Evolutionary conservation across 805 yeast genomes (phyloP).

Genomic region (Schwanniomyces occidentalis): DNA sequence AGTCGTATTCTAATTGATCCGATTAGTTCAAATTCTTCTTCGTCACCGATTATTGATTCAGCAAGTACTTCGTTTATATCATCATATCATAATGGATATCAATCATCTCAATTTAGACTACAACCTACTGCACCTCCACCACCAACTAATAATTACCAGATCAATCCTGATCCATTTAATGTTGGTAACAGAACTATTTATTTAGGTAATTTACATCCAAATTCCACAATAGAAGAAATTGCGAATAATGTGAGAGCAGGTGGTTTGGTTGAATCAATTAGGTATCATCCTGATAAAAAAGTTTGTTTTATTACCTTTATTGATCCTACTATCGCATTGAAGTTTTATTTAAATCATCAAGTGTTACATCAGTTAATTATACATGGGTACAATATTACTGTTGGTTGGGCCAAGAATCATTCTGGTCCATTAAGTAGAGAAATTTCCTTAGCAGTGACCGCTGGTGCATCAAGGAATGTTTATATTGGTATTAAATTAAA

Average conservation of each 20-base stretch:
- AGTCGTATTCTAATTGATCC: constrained; percentile 4
- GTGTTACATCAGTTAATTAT: constrained; percentile 56
- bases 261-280: constrained; percentile 66
- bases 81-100: constrained; percentile 3
- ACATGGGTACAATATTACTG: constrained; percentile 60
- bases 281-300: constrained; percentile 49
- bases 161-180: constrained; percentile 31
- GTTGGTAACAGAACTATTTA: constrained; percentile 67
- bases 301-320: constrained; percentile 72
- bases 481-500: constrained; percentile 61
- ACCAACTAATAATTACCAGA: constrained; percentile 10
- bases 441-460: constrained; percentile 62
- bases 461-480: constrained; percentile 76
- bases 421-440: constrained; percentile 61
- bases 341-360: constrained; percentile 61
- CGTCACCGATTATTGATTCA: constrained; percentile 9
- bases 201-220: constrained; percentile 64
- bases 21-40: no score
- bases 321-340: constrained; percentile 62
- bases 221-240: constrained; percentile 67
- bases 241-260: constrained; percentile 75
- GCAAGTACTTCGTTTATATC: constrained; percentile 7
- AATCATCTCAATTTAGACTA: constrained; percentile 3
- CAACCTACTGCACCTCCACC: constrained; percentile 1
- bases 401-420: constrained; percentile 72